Base-by-base conservation (phyloP, 1,139 yeast species). In the Blastobotrys persicus region DNA sequence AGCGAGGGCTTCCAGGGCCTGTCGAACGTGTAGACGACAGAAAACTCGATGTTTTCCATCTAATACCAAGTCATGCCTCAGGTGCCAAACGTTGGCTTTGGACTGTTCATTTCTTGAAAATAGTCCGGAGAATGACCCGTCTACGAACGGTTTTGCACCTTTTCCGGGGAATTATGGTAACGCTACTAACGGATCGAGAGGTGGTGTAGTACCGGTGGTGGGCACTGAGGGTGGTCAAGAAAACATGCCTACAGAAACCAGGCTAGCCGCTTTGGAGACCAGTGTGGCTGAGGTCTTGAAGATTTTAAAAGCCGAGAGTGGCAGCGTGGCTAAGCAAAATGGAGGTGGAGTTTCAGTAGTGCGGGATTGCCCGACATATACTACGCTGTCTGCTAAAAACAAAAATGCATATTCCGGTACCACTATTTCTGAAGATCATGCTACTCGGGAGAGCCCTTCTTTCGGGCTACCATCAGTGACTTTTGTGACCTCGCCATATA, bases 1-100 rank as follows among this genome's bases (percentile, higher is more conserved):
- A 6, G 44, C 51, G 13, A 60, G 86, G 45, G 79, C 83, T 0
- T 61, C 77, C 3, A 72, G 72, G 54, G 88, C 88, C 0, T 83
- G 88, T 61, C 75, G 73, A 2, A 64, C 71, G 18, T 83, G 88
- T 59, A 69, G 88, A 34, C 74, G 69, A 54, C 85, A 79, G 60
- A 83, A 83, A 64, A 81, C 87, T 1, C 64, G 85, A 49, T 83
- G 88, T 58, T 75, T 82, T 55, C 70, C 80, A 43, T 71, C 80
- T 0, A 67, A 68, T 44, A 68, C 77, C 1, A 59, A 68, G 13
- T 70, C 79, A 3, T 83, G 88, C 63, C 65, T 81, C 35, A 63
- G 88, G 31, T 83, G 88, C 56, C 61, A 72, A 2, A 78, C 81
- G 17, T 60, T 82, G 46, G 75, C 72, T 19, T 64, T 72, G 35